A percentile compares a stretch with the other conserved stretches of the same genome.
Evolutionary conservation across 768 basidiomycete genomes (phyloP).

Genomic region (Tricholoma furcatifolium): DNA sequence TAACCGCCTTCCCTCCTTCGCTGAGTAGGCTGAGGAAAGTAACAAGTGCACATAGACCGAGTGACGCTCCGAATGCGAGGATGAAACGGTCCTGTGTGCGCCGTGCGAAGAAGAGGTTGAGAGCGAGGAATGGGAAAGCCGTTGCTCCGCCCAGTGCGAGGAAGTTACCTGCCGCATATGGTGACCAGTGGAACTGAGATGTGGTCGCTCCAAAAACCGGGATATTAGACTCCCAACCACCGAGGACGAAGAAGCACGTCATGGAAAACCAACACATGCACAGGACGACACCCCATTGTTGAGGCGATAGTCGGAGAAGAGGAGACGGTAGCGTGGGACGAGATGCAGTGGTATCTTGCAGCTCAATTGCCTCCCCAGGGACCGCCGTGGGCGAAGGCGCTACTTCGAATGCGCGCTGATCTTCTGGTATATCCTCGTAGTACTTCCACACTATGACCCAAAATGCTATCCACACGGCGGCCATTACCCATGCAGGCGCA

Average conservation of each 20-base stretch:
- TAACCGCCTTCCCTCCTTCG: conserved; percentile 16
- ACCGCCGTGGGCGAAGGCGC: not conserved
- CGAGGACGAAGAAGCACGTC: conserved; percentile 70
- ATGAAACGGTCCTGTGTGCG: conserved; percentile 61
- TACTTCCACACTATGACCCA: conserved; percentile 31
- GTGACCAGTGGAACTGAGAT: conserved; percentile 50
- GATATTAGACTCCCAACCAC: conserved; percentile 68
- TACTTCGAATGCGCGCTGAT: not conserved
- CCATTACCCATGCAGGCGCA: conserved; percentile 67
- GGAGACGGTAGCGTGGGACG: conserved; percentile 2
- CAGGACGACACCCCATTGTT: conserved; percentile 51
- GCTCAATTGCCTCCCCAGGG: not conserved
- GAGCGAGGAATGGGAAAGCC: conserved; percentile 65
- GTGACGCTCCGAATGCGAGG: conserved; percentile 47
- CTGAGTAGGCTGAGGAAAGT: conserved; percentile 47
- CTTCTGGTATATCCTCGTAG: conserved; percentile 10
- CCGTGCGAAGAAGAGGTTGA: conserved; percentile 55
- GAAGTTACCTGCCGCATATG: conserved; percentile 66
- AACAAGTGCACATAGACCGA: conserved; percentile 54
- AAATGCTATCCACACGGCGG: conserved; percentile 50
- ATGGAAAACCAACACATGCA: conserved; percentile 74
- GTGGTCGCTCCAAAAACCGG: conserved; percentile 53
- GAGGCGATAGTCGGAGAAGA: conserved; percentile 13
- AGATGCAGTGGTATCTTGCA: not conserved
- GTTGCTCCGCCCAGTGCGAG: conserved; percentile 65